Percentiles rank a stretch among this genome's conserved stretches.
These are phyloP conservation scores for Aspergillus brasiliensis DNA, from an alignment of 2,329 filamentous ascomycete genomes.

Conservation along the genomic window DNA sequence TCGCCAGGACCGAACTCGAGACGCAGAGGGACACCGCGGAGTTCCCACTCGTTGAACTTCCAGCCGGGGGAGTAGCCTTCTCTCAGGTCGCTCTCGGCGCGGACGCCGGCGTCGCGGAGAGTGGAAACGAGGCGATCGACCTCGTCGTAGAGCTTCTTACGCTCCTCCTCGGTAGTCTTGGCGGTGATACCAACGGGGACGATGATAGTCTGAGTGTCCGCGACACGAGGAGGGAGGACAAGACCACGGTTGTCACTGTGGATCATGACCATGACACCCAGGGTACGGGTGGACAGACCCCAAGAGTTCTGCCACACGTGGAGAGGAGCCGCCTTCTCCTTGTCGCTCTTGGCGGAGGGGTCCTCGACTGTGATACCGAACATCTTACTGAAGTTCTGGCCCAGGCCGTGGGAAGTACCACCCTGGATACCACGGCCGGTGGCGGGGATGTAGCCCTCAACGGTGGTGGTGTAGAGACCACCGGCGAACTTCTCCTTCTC, in stretches of 20 bases:
- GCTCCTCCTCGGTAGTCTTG: constrained; percentile 79
- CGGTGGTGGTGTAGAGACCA: constrained; percentile 93
- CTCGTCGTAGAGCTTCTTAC: constrained; percentile 72
- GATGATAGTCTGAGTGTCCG: constrained; percentile 81
- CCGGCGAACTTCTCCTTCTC: constrained; percentile 98
- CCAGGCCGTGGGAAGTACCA: constrained; percentile 88
- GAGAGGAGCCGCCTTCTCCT: constrained; percentile 72
- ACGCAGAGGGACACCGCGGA: constrained; percentile 91
- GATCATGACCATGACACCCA: constrained; percentile 98
- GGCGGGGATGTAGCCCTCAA: constrained; percentile 93
- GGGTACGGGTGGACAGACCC: constrained; percentile 95
- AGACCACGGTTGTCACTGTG: constrained; percentile 95
- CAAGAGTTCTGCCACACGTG: constrained; percentile 99
- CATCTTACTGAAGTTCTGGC: constrained; percentile 99
- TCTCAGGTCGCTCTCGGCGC: constrained; percentile 78
- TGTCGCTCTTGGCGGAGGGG: constrained; percentile 64
- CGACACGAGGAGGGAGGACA: constrained; percentile 86
- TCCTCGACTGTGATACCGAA: constrained; percentile 98
- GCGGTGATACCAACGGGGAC: constrained; percentile 92
- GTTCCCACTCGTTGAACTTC: constrained; percentile 99
- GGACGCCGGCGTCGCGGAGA: constrained; percentile 72
- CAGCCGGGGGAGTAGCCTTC: constrained; percentile 91
- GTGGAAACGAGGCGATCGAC: constrained; percentile 70
- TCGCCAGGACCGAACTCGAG: constrained; percentile 97
- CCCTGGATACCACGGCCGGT: constrained; percentile 97